Base-by-base conservation (phyloP, 108 stramenopile species). In the Aureococcus anophagefferens region DNA sequence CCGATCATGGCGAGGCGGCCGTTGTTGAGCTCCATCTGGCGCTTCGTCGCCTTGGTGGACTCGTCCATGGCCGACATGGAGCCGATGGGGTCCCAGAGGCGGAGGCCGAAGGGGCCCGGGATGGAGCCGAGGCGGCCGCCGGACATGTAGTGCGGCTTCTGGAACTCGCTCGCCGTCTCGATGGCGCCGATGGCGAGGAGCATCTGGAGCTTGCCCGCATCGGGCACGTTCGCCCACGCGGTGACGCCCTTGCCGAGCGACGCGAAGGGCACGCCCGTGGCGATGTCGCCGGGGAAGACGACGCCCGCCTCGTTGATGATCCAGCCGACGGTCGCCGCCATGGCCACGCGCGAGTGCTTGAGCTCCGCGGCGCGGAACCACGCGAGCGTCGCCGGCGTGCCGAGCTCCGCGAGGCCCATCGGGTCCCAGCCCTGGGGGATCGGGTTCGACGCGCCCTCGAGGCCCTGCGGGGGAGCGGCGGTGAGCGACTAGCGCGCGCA, bases 281-380 rank as follows among this genome's bases (percentile, higher is more conserved):
- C 71, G 72, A 82, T 74, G 74, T 74, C 75, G 32, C 81, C 81
- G 28, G 78, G 75, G 68, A 82, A 79, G 64, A 71, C 68, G 51
- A 73, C 25, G 35, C 76, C 77, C 59, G 78, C 78, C 4, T 66
- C 77, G 34, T 86, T 84, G 34, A 86, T 79, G 72, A 88, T 76
- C 74, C 86, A 84, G 30, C 87, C 88, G 46, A 85, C 76, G 28
- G 87, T 83, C 51, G 90, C 90, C 63, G 90, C 83, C 91, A 90
- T 90, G 74, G 89, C 86, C 67, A 89, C 82, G 83, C 91, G 91
- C 1, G 86, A 83, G 81, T 92, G 88, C 82, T 92, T 92, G 46
- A 92, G 86, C 81, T 92, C 91, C 45, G 89, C 86, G 65, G 88
- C 88, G 76, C 90, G 90, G 89, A 88, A 91, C 85, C 86, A 88